A percentile compares a stretch with the other conserved stretches of the same genome.
phyloP scores from a whole-genome alignment of 148 eudicot genomes.

The Spergularia marina region DNA sequence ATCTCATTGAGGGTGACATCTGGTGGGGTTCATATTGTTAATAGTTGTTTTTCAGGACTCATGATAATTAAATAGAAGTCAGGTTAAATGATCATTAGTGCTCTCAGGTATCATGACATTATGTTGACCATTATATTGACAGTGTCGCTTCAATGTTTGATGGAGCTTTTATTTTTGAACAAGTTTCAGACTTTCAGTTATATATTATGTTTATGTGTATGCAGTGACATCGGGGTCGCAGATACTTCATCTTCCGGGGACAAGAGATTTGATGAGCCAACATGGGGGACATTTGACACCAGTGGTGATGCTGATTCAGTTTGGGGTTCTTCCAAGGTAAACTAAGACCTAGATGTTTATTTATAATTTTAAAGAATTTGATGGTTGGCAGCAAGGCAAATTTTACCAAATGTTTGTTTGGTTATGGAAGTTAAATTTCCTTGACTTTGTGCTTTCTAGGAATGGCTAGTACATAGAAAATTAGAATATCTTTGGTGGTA shows the following conservation, averaged over 20 bases:
- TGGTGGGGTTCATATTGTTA: too few relatives aligned
- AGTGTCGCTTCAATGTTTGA: background rate
- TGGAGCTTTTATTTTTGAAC: background rate
- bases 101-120: background rate
- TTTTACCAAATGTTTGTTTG: background rate
- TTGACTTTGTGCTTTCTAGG: too few relatives aligned
- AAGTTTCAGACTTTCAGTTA: background rate
- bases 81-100: background rate
- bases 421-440: background rate
- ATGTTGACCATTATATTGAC: background rate
- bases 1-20: too few relatives aligned
- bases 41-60: too few relatives aligned
- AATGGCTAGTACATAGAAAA: too few relatives aligned
- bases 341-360: background rate
- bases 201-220: conserved; percentile 6
- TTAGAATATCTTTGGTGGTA: too few relatives aligned
- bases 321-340: conserved; percentile 67
- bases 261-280: conserved; percentile 61
- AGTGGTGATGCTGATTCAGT: conserved; percentile 56
- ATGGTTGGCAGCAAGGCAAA: background rate
- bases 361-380: background rate
- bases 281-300: conserved; percentile 60
- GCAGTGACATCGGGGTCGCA: conserved; percentile 57
- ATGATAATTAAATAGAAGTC: too few relatives aligned
- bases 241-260: conserved; percentile 57